These are phyloP conservation scores for Phytopythium chamaehyphon DNA, from an alignment of 352 stramenopile genomes.

Conservation along the genomic window DNA sequence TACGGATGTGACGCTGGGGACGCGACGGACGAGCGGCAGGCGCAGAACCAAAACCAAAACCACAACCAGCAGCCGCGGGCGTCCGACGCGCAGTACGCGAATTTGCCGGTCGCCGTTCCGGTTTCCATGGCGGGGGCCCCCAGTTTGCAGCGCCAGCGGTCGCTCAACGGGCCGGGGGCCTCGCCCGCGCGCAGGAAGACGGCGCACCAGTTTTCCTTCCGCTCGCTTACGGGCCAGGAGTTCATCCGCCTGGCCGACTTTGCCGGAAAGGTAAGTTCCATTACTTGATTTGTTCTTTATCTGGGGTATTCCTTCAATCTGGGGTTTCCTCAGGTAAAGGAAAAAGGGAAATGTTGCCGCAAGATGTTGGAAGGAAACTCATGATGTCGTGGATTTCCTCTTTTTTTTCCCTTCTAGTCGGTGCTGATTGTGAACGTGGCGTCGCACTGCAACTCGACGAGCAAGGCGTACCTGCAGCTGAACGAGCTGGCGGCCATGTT, in stretches of 20 bases:
- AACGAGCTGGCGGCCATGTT: constrained; percentile 62
- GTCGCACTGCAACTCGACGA: constrained; percentile 79
- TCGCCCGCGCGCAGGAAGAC: constrained; percentile 38
- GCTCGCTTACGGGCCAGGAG: constrained; percentile 50
- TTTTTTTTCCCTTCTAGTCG: constrained; percentile 2
- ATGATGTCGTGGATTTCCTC: background rate
- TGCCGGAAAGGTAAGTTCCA: constrained; percentile 39
- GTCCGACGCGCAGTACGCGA: constrained; percentile 39
- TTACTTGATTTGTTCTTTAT: too few species aligned
- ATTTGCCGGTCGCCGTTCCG: constrained; percentile 55
- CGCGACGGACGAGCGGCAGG: constrained; percentile 10
- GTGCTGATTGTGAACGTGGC: constrained; percentile 76
- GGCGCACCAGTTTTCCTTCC: constrained; percentile 75
- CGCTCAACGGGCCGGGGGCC: constrained; percentile 4
- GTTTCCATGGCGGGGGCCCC: constrained; percentile 29
- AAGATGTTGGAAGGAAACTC: too few species aligned
- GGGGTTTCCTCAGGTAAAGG: background rate
- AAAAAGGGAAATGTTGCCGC: too few species aligned
- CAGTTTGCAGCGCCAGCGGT: constrained; percentile 26
- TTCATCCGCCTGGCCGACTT: constrained; percentile 68
- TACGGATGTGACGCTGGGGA: constrained; percentile 30
- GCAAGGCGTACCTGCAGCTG: constrained; percentile 66
- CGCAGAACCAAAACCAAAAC: constrained; percentile 4
- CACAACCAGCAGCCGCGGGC: constrained; percentile 6
- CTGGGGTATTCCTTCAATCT: background rate